Evolutionary conservation across 176 grass and related monocot genomes (phyloP).

Genomic region (barley (Hordeum vulgare)): MorexV3_pseudomolecules_assembly NC_058521.1:466107964-466108463

Average conservation of each 20-base stretch:
- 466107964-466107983: not conserved
- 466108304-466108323: constrained; percentile 77
- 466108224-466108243: constrained; percentile 99
- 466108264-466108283: constrained; percentile 98
- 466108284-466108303: constrained; percentile 91
- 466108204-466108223: constrained; percentile 94
- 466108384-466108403: constrained; percentile 93
- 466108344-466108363: constrained; percentile 96
- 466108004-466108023: not conserved
- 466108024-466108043: not conserved
- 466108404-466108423: constrained; percentile 95
- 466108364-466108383: constrained; percentile 97
- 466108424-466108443: constrained; percentile 45
- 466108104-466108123: not conserved
- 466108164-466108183: constrained; percentile 99
- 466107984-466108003: not conserved
- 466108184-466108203: constrained; percentile 99
- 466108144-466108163: constrained; percentile 68
- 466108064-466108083: constrained; percentile 12
- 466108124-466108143: constrained; percentile 14
- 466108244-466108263: constrained; percentile 97
- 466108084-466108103: not conserved
- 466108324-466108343: constrained; percentile 78
- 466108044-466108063: not conserved
- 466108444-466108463: constrained; percentile 89